Evolutionary conservation across 441 rosid species (phyloP).

Genomic region (Aquilaria agallochum): DNA sequence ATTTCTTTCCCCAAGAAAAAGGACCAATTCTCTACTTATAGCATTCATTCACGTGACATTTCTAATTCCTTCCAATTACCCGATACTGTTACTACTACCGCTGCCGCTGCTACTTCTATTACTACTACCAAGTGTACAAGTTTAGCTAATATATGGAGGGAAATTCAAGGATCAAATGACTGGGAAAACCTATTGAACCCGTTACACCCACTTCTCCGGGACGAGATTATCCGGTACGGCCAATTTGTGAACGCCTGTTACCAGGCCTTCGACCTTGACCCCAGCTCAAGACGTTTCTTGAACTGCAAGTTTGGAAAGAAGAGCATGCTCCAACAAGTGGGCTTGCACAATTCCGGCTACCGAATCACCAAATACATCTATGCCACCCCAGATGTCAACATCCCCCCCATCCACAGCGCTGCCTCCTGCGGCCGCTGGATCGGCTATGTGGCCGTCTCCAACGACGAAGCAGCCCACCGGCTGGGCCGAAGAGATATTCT

Average conservation of each 20-base stretch:
- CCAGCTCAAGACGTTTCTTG: conserved; percentile 29
- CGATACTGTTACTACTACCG: too few species aligned
- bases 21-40: too few species aligned
- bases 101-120: too few species aligned
- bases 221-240: conserved; percentile 33
- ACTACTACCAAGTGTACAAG: too few species aligned
- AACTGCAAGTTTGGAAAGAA: conserved; percentile 26
- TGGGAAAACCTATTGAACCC: conserved; percentile 36
- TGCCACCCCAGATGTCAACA: conserved; percentile 33
- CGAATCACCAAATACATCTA: conserved; percentile 24
- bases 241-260: conserved; percentile 35
- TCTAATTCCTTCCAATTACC: too few species aligned
- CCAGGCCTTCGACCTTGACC: conserved; percentile 35
- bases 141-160: conserved; percentile 23
- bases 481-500: conserved; percentile 35
- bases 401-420: conserved; percentile 40
- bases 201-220: conserved; percentile 30
- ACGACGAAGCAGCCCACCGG: conserved; percentile 22
- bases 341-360: conserved; percentile 27
- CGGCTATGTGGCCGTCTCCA: conserved; percentile 32
- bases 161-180: conserved; percentile 27
- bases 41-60: too few species aligned
- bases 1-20: too few species aligned
- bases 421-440: conserved; percentile 34
- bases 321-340: conserved; percentile 23